A percentile compares a stretch with the other conserved stretches of the same genome.
These are phyloP conservation scores for Entomortierella parvispora DNA, from an alignment of 192 early-diverging fungal species.

Conservation along the genomic window DNA sequence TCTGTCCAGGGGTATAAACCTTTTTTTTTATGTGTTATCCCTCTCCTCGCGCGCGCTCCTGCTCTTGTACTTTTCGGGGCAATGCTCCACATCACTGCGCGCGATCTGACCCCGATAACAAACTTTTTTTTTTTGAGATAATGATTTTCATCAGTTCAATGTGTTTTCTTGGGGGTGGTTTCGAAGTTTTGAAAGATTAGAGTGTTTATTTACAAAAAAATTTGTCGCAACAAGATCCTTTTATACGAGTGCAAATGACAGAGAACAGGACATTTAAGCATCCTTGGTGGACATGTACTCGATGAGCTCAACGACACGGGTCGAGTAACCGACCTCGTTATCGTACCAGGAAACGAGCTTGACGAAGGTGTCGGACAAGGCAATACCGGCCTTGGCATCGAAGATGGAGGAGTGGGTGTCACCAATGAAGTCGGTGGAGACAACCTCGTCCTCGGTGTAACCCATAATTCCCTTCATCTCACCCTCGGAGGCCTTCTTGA, in stretches of 20 bases:
- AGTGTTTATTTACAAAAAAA: neutral
- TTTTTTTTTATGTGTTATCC: too few species aligned
- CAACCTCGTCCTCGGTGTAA: slow-evolving; percentile 94
- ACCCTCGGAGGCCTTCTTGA: slow-evolving; percentile 88
- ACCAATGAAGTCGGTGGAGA: slow-evolving; percentile 95
- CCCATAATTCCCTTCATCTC: slow-evolving; percentile 90
- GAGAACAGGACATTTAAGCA: slow-evolving; percentile 24
- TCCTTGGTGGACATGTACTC: slow-evolving; percentile 71
- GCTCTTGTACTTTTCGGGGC: too few species aligned
- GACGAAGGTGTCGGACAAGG: slow-evolving; percentile 97
- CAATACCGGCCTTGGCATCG: slow-evolving; percentile 96
- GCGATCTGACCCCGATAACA: too few species aligned
- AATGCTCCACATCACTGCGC: too few species aligned
- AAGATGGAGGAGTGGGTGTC: slow-evolving; percentile 95
- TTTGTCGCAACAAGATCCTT: too few species aligned
- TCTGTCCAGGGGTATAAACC: too few species aligned
- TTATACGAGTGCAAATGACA: neutral
- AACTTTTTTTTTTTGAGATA: too few species aligned
- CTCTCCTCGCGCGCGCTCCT: too few species aligned
- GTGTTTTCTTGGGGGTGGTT: too few species aligned
- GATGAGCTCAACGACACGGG: slow-evolving; percentile 92
- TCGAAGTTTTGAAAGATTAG: too few species aligned
- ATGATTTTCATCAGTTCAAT: too few species aligned
- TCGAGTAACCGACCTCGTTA: slow-evolving; percentile 93
- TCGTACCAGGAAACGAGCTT: slow-evolving; percentile 98